phyloP scores from a whole-genome alignment of 495 filamentous ascomycete species.

The Aspergillus conjunctus region DNA sequence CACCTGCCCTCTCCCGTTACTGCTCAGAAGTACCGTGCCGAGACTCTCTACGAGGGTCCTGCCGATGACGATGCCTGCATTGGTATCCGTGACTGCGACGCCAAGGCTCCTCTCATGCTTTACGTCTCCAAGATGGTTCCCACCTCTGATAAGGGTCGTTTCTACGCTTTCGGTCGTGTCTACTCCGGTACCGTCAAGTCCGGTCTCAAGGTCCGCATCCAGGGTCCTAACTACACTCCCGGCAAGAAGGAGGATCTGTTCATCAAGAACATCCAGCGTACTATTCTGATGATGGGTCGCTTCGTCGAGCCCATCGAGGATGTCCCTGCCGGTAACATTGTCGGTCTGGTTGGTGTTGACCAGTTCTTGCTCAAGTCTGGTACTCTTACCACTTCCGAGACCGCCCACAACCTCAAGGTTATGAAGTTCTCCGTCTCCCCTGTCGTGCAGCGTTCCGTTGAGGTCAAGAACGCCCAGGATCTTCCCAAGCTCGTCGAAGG shows the following conservation, averaged over 20 bases:
- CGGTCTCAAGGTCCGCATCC: constrained; percentile 99
- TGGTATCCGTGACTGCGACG: constrained; percentile 96
- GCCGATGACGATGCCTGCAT: constrained; percentile 87
- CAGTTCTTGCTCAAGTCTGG: constrained; percentile 99
- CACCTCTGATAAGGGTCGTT: constrained; percentile 98
- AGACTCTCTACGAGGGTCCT: constrained; percentile 99
- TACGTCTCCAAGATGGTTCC: constrained; percentile 99
- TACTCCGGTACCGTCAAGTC: constrained; percentile 97
- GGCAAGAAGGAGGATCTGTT: constrained; percentile 99
- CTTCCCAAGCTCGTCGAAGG: constrained; percentile 99
- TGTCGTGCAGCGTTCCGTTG: constrained; percentile 97
- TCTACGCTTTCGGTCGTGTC: constrained; percentile 99
- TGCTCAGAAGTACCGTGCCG: constrained; percentile 96
- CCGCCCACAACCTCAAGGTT: constrained; percentile 99
- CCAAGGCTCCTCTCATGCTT: constrained; percentile 97
- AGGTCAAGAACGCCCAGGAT: constrained; percentile 99
- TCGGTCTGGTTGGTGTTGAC: constrained; percentile 98
- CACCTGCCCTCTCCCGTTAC: constrained; percentile 95
- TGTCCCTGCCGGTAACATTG: constrained; percentile 98
- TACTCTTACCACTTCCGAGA: constrained; percentile 95
- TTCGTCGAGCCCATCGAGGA: constrained; percentile 99
- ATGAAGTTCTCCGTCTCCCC: constrained; percentile 99
- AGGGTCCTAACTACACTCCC: constrained; percentile 97
- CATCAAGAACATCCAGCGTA: constrained; percentile 99
- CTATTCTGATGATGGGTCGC: constrained; percentile 99